phyloP scores from a whole-genome alignment of 1,139 yeast species.

The Kodamaea derodonti region DNA sequence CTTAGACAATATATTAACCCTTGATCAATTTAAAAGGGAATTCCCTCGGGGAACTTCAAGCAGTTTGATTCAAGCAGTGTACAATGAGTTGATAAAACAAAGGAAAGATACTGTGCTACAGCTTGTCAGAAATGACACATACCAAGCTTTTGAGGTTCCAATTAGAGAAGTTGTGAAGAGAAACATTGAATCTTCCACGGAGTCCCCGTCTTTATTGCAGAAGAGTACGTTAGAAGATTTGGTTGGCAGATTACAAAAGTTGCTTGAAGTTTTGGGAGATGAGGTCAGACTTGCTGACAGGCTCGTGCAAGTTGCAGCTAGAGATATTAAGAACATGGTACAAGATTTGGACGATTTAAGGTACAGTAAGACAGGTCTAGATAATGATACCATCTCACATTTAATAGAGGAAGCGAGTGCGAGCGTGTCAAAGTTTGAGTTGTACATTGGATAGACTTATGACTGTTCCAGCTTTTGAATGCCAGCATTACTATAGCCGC shows the following conservation, averaged over 20 bases:
- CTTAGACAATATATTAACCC: conserved; percentile 9
- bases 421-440: conserved; percentile 7
- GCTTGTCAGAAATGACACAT: conserved; percentile 15
- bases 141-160: conserved; percentile 22
- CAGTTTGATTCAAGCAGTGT: conserved; percentile 13
- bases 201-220: conserved; percentile 1
- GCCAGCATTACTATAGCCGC: too few species aligned
- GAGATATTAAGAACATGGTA: conserved; percentile 15
- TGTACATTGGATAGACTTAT: background rate
- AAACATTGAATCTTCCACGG: background rate
- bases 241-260: conserved; percentile 11
- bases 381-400: conserved; percentile 1
- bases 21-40: conserved; percentile 10
- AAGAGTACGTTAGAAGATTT: conserved; percentile 14
- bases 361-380: conserved; percentile 15
- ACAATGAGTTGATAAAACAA: conserved; percentile 19
- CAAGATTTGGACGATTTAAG: conserved; percentile 18
- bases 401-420: conserved; percentile 7
- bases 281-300: conserved; percentile 13
- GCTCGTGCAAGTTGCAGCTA: conserved; percentile 14
- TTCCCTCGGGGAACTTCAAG: conserved; percentile 15
- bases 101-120: conserved; percentile 12
- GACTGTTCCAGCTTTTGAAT: background rate
- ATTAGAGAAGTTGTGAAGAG: conserved; percentile 7
- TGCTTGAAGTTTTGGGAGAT: conserved; percentile 10